Evolutionary conservation across 768 basidiomycete genomes (phyloP).

Genomic region (Tricholoma flavovirens): DNA sequence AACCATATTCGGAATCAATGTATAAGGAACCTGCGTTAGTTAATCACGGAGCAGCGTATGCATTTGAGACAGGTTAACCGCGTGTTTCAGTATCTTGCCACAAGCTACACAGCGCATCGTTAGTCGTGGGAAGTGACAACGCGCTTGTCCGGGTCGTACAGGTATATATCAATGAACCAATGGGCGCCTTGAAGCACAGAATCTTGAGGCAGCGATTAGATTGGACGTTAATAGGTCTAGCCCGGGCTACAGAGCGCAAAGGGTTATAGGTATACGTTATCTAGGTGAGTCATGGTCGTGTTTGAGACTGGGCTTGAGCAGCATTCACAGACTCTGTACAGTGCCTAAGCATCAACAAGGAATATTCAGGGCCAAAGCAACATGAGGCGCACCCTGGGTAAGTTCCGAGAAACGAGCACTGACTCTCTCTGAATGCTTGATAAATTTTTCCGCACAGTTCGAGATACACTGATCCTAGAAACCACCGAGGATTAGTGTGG

Average conservation of each 20-base stretch:
- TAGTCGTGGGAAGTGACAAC: not conserved
- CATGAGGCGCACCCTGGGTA: conserved; percentile 68
- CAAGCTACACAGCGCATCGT: not conserved
- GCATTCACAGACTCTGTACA: conserved; percentile 38
- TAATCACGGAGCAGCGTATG: not conserved
- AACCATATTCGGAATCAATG: not conserved
- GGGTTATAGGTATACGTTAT: not conserved
- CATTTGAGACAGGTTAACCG: not conserved
- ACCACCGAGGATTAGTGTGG: not conserved
- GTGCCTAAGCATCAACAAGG: not conserved
- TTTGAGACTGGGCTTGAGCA: conserved; percentile 29
- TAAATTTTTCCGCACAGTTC: conserved; percentile 96
- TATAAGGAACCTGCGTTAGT: not conserved
- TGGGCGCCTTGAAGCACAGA: not conserved
- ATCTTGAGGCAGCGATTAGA: not conserved
- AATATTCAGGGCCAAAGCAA: not conserved
- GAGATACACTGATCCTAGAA: conserved; percentile 79
- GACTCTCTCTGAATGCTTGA: conserved; percentile 93
- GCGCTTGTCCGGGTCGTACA: not conserved
- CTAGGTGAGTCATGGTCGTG: conserved; percentile 22
- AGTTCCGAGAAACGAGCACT: conserved; percentile 89
- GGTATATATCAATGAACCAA: not conserved
- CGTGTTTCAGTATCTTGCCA: not conserved
- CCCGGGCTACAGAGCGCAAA: not conserved
- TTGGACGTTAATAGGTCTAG: not conserved